Percentiles rank a stretch among this genome's conserved stretches.
Conservation (phyloP, 1,284 basidiomycete species). For the Fomitopsis schrenkii region DNA sequence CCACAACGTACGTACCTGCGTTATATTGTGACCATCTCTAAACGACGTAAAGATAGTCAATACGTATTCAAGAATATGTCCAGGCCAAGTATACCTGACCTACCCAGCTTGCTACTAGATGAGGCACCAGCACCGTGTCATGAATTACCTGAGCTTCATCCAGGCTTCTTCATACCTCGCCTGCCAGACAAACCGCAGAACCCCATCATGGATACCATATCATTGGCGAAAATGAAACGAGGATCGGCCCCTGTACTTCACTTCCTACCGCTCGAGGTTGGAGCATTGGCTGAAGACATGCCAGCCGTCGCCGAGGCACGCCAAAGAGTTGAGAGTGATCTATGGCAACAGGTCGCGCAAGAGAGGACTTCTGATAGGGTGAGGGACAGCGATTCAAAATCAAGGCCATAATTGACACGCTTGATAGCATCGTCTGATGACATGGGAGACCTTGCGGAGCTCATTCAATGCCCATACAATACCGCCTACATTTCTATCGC, state of each 20-base stretch:
- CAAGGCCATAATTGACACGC: conserved; percentile 7
- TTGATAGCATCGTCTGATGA: conserved; percentile 37
- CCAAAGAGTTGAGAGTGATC: neutral
- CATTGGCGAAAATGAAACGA: conserved; percentile 17
- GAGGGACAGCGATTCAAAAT: neutral
- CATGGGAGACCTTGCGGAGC: conserved; percentile 56
- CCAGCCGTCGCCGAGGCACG: neutral
- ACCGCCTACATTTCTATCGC: conserved; percentile 57
- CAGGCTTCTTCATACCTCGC: conserved; percentile 53
- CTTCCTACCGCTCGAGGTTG: conserved; percentile 7
- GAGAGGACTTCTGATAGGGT: neutral
- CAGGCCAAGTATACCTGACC: neutral
- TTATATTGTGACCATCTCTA: neutral
- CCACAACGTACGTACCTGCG: neutral
- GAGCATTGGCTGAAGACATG: conserved; percentile 10
- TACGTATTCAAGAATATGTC: neutral
- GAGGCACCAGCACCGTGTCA: conserved; percentile 2
- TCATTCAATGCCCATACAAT: conserved; percentile 26
- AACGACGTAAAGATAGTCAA: too few relatives aligned
- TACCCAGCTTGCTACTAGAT: neutral
- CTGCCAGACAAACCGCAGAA: conserved; percentile 69
- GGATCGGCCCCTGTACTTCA: neutral
- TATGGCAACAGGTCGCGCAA: conserved; percentile 11
- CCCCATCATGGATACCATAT: conserved; percentile 62
- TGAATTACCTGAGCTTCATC: conserved; percentile 21